Evolutionary conservation across 768 basidiomycete species (phyloP), one percentile per base, ranked within the genome.

Genomic region (Lactarius evosmus): DNA sequence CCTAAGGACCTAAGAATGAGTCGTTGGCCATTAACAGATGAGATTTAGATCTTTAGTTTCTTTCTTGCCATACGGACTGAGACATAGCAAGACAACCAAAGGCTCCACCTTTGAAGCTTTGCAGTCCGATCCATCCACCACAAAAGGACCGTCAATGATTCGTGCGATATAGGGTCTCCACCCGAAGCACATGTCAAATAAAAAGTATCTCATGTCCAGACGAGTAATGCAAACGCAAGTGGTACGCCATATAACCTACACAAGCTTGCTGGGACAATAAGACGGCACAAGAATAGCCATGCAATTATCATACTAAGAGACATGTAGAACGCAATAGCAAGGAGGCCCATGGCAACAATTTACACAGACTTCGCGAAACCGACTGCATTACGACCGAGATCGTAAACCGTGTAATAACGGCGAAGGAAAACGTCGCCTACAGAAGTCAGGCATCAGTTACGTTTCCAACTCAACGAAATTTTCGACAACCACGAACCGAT

Each of bases 391-490:
- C 76, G 79, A 36, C 81, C 87, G 29, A 89, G 81, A 70, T 94
- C 91, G 70, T 93, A 94, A n/a, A 94, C 89, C n/a, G 91, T 92
- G 77, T 82, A 91, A 75, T 88, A 94, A 72, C 87, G 91, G 75
- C 95, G 89, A 59, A 97, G 85, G 85, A 96, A 97, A 65, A 86
- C 89, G 69, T 95, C 91, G 70, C 91, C 87, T 88, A 66, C 0
- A 62, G 54, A 46, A 29, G 53, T 51, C 50, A 56, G 68, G 25
- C 38, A 67, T 50, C 7, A 52, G 51, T 40, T 29, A 44, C 25
- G 25, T 14, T 9, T 46, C 11, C 9, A 3, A 17, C 22, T 27
- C 40, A 11, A 9, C 29, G 11, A 38, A 44, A 3, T 33, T 62
- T 12, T 27, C 30, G 8, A 32, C 14, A 14, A 36, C 30, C 14